Conservation (phyloP, 352 stramenopile genomes). For the Pythium monospermum region DNA sequence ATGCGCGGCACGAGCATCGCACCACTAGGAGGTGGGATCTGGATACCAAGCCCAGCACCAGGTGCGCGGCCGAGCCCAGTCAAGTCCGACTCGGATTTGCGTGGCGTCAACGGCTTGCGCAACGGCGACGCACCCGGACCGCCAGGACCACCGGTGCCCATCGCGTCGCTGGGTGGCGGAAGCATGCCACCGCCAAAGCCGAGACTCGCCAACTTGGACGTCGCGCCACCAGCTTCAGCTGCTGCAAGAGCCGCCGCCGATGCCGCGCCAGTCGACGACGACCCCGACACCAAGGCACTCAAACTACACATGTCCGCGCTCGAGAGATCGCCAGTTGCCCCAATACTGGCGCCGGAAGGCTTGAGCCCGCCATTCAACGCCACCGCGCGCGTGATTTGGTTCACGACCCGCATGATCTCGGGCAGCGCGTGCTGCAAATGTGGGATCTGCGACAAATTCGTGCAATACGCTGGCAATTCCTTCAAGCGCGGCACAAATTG, state of each 20-base stretch:
- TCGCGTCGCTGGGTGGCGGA: neutral
- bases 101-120: constrained; percentile 13
- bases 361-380: constrained; percentile 32
- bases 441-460: constrained; percentile 97
- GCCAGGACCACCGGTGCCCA: constrained; percentile 19
- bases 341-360: constrained; percentile 2
- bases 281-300: neutral
- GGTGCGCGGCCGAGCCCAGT: neutral
- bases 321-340: neutral
- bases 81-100: constrained; percentile 5
- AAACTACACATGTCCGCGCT: neutral
- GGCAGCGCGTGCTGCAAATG: constrained; percentile 94
- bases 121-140: constrained; percentile 15
- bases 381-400: constrained; percentile 69
- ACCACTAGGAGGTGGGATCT: constrained; percentile 19
- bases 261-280: too few relatives aligned
- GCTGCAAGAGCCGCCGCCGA: neutral
- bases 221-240: neutral
- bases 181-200: constrained; percentile 1
- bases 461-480: constrained; percentile 97
- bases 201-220: constrained; percentile 20
- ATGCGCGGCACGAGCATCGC: too few relatives aligned
- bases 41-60: constrained; percentile 13
- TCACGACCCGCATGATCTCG: constrained; percentile 87
- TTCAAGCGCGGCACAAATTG: constrained; percentile 97